Base-by-base conservation (phyloP, 2,329 filamentous ascomycete species). In the Plectosphaerella sp. region DNA sequence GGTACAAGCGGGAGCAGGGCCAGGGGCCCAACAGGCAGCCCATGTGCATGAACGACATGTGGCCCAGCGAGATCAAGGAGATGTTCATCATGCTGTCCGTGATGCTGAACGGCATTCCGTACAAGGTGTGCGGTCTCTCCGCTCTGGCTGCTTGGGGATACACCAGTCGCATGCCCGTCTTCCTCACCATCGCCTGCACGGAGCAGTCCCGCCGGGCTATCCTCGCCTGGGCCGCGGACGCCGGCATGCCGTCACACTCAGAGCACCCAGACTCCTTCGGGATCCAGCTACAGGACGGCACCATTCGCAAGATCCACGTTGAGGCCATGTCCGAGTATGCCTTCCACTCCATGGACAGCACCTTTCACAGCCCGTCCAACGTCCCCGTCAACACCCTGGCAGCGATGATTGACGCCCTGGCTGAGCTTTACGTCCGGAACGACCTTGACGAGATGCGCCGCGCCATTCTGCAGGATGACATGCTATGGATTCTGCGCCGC, bases 131-230 rank as follows among this genome's bases (percentile, higher is more conserved):
- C 57, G 78, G 78, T 20, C 64, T 69, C 20, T 68, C 69, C 0
- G 76, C 75, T 12, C 65, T 81, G 54, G 59, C 65, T 3, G 67
- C 72, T 46, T 73, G 77, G 64, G 77, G 75, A 46, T 72, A 67
- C 54, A 48, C 58, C 4, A 54, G 52, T 8, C 61, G 65, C 7
- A 51, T 45, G 6, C 66, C 68, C 0, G 56, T 57, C 5, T 61
- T 68, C 45, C 57, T 79, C 16, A 71, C 62, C 42, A 64, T 81
- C 50, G 45, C 75, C 18, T 77, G 72, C 54, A 71, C 74, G 0
- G 53, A 56, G 6, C 56, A 67, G 12, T 65, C 66, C 6, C 62
- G 58, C 14, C 62, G 70, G 14, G 68, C 70, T 8, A 60, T 78
- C 20, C 58, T 62, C 15, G 59, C 63, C 20, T 79, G 78, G 77